These are phyloP conservation scores for Stachybotrys echinatus DNA, from an alignment of 2,329 filamentous ascomycete genomes.

Conservation along the genomic window DNA sequence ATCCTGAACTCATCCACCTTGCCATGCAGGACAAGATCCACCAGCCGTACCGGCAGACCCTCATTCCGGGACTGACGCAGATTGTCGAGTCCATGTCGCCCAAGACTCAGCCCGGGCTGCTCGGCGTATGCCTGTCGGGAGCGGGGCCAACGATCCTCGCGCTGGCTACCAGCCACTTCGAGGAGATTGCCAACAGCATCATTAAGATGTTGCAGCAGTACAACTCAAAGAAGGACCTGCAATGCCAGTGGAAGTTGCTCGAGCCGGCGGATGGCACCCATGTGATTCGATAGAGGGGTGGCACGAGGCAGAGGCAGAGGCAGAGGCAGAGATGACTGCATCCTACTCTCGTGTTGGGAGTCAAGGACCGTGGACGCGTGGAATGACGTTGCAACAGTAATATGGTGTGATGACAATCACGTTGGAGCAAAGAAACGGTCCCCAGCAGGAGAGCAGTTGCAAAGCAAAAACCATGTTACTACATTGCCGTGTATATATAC, in stretches of 20 bases:
- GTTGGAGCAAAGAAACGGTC: too few species aligned
- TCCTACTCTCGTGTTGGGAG: not conserved
- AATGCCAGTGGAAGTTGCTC: slow-evolving; percentile 80
- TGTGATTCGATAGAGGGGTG: slow-evolving; percentile 29
- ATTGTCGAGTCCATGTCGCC: slow-evolving; percentile 91
- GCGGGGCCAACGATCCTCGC: slow-evolving; percentile 94
- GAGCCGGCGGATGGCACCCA: slow-evolving; percentile 74
- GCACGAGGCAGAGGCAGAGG: slow-evolving; percentile 7
- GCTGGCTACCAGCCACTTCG: slow-evolving; percentile 84
- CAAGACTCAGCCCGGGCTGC: slow-evolving; percentile 75
- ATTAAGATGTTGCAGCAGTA: slow-evolving; percentile 65
- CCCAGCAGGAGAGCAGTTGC: too few species aligned
- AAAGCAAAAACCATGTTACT: too few species aligned
- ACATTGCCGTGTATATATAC: too few species aligned
- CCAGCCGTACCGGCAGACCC: slow-evolving; percentile 86
- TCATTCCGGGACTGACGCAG: slow-evolving; percentile 88
- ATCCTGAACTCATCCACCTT: slow-evolving; percentile 90
- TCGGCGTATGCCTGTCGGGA: slow-evolving; percentile 92
- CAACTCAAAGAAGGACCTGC: slow-evolving; percentile 56
- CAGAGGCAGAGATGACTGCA: slow-evolving; percentile 4
- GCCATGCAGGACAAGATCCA: slow-evolving; percentile 99
- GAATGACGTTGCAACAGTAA: not conserved
- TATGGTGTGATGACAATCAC: too few species aligned
- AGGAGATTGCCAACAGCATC: slow-evolving; percentile 76
- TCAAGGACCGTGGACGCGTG: not conserved